Evolutionary conservation across 768 basidiomycete genomes (phyloP).

Genomic region (Lentinula aciculospora): DNA sequence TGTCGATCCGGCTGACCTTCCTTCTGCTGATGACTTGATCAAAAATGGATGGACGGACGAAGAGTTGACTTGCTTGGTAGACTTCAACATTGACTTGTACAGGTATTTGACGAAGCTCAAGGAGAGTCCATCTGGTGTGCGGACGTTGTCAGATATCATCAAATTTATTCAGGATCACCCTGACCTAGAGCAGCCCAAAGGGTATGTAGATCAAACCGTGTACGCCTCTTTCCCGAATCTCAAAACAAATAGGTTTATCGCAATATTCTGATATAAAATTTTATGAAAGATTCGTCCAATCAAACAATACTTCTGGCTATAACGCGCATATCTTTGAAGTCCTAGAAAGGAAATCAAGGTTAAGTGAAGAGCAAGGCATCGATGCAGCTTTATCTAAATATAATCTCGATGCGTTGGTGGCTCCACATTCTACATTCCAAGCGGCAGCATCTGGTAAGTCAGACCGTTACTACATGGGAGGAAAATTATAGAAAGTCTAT

Average conservation of each 20-base stretch:
- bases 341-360: constrained; percentile 36
- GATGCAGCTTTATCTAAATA: constrained; percentile 42
- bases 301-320: constrained; percentile 35
- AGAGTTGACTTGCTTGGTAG: constrained; percentile 24
- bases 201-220: neutral
- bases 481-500: neutral
- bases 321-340: constrained; percentile 37
- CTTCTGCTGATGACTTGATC: constrained; percentile 27
- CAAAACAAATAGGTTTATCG: constrained; percentile 16
- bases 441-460: constrained; percentile 30
- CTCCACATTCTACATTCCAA: constrained; percentile 34
- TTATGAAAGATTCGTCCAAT: constrained; percentile 32
- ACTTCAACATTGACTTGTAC: constrained; percentile 38
- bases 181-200: constrained; percentile 23
- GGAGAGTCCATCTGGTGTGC: constrained; percentile 34
- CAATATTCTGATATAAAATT: too few relatives aligned
- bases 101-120: constrained; percentile 31
- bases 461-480: too few relatives aligned
- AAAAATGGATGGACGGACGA: constrained; percentile 19
- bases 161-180: constrained; percentile 36
- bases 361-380: constrained; percentile 38
- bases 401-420: constrained; percentile 45
- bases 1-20: constrained; percentile 40
- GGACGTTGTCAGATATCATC: constrained; percentile 34
- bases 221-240: too few relatives aligned